These are phyloP conservation scores for Leucocoprinus birnbaumii DNA, from an alignment of 768 basidiomycete genomes.

Conservation along the genomic window DNA sequence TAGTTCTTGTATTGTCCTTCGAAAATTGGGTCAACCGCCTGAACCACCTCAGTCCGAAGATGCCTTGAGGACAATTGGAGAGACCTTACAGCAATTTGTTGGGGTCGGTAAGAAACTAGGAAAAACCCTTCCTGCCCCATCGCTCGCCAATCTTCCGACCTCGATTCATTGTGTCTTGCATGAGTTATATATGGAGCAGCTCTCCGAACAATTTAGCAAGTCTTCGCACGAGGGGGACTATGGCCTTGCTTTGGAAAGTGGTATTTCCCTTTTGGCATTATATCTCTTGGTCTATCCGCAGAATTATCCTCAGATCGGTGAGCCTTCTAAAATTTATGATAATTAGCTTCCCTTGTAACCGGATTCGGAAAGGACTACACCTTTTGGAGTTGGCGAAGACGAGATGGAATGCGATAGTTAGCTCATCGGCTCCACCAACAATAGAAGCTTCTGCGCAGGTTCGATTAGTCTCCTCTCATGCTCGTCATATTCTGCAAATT, in stretches of 20 bases:
- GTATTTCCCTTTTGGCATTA: conserved; percentile 57
- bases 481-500: conserved; percentile 37
- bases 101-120: conserved; percentile 23
- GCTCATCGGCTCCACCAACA: conserved; percentile 19
- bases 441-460: conserved; percentile 25
- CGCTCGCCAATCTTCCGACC: conserved; percentile 35
- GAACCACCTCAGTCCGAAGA: conserved; percentile 31
- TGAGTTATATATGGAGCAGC: conserved; percentile 51
- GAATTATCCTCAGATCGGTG: conserved; percentile 83
- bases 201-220: conserved; percentile 65
- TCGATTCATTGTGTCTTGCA: conserved; percentile 43
- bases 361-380: conserved; percentile 60
- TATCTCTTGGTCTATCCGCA: conserved; percentile 71
- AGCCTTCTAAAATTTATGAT: conserved; percentile 15
- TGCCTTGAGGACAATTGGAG: conserved; percentile 27
- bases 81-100: conserved; percentile 34
- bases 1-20: conserved; percentile 48
- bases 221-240: conserved; percentile 68
- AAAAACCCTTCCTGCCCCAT: conserved; percentile 26
- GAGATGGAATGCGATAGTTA: conserved; percentile 62
- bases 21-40: conserved; percentile 32
- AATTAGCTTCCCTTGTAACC: background rate
- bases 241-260: conserved; percentile 46
- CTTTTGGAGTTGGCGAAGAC: conserved; percentile 75
- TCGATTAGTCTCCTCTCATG: conserved; percentile 35